Base-by-base conservation (phyloP, 495 filamentous ascomycete genomes). In the Aspergillus leporis region DNA sequence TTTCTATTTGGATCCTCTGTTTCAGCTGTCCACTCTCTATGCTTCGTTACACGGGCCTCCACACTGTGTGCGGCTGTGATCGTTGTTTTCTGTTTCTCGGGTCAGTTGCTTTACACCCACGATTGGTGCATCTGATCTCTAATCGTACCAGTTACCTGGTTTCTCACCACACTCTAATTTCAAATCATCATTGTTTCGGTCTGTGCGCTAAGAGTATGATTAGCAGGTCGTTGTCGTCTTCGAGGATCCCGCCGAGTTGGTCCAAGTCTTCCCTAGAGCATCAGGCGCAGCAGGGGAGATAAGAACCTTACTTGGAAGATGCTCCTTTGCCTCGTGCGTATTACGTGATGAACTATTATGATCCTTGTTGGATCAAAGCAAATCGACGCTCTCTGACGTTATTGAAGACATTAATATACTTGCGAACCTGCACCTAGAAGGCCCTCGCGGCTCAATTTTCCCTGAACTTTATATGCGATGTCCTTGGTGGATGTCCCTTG, bases 401-500 rank as follows among this genome's bases (percentile, higher is more conserved):
- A 41, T 51, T 19, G n/a, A 58, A 62, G 59, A 51, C 59, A 36
- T 53, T 32, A 30, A 32, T 38, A 31, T 57, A 38, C 50, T 22
- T 36, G 25, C 58, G 60, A 66, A 67, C 49, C 43, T 52, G 16
- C 41, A 19, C 31, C 41, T 52, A 50, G 36, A 56, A 41, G 56
- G 58, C 58, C 41, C 31, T 45, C 45, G 40, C 46, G 32, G 55
- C 12, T 62, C 53, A 43, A 19, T 23, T 53, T 31, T 31, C 38
- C 38, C 23, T 58, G 19, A 46, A 21, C 41, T 46, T 60, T 59
- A 65, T 67, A 70, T 76, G 75, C 73, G 61, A 77, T 79, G 77
- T 76, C 74, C 74, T 63, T 79, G 61, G 71, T 71, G 66, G 70
- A 75, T 69, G 53, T 69, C 31, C 62, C 63, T 52, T 74, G 71